Conservation (phyloP, 495 filamentous ascomycete species). For the Lineolata rhizophorae region DNA sequence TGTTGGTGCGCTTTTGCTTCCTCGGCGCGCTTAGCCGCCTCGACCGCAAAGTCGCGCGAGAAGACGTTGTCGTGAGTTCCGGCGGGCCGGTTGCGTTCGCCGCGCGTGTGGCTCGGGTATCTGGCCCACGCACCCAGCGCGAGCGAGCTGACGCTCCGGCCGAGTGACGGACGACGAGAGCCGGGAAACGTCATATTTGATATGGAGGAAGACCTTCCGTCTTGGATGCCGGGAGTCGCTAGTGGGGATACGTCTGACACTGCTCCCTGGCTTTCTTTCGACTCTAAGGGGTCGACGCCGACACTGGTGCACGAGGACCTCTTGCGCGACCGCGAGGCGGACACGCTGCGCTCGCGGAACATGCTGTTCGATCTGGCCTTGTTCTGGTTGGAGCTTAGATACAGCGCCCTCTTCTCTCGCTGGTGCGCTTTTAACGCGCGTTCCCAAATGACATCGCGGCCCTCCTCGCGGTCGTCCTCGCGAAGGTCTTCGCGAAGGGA, state of each 20-base stretch:
- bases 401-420: slow-evolving; percentile 8
- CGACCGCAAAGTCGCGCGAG: slow-evolving; percentile 12
- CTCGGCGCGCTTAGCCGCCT: too few species aligned
- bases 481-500: background rate
- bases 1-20: slow-evolving; percentile 2
- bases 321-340: slow-evolving; percentile 1
- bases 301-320: background rate
- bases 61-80: slow-evolving; percentile 5
- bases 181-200: background rate
- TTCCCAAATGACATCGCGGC: background rate
- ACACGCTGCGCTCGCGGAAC: slow-evolving; percentile 7
- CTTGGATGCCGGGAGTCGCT: background rate
- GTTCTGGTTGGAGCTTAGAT: slow-evolving; percentile 6
- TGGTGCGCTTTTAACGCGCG: slow-evolving; percentile 11
- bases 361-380: slow-evolving; percentile 4
- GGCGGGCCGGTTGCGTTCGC: slow-evolving; percentile 6
- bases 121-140: slow-evolving; percentile 9
- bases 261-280: background rate
- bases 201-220: slow-evolving; percentile 1
- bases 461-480: slow-evolving; percentile 1
- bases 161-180: background rate
- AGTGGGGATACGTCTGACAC: background rate
- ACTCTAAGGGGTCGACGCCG: background rate
- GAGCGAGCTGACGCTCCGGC: background rate
- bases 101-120: slow-evolving; percentile 10